These are phyloP conservation scores for Verbascum thapsus DNA, from an alignment of 257 asterid genomes.

Conservation along the genomic window DNA sequence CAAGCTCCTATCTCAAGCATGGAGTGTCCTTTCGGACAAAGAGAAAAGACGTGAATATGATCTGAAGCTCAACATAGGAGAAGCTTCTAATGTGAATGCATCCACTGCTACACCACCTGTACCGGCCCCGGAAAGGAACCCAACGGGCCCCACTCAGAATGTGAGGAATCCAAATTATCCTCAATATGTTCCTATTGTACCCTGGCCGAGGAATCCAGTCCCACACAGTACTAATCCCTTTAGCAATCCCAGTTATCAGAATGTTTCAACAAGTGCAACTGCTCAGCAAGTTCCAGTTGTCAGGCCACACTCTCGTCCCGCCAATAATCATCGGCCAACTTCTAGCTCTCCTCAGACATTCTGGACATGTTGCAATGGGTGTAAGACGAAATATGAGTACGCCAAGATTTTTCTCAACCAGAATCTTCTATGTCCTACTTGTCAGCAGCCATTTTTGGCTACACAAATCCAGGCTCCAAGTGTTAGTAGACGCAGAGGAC, in stretches of 20 bases:
- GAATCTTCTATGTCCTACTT: constrained; percentile 48
- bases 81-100: constrained; percentile 21
- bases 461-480: constrained; percentile 42
- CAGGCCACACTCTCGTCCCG: constrained; percentile 18
- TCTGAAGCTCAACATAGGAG: constrained; percentile 30
- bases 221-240: no score
- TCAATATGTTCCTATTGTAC: constrained; percentile 4
- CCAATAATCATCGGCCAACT: constrained; percentile 22
- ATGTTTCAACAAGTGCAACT: no score
- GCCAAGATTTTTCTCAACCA: constrained; percentile 37
- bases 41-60: constrained; percentile 46
- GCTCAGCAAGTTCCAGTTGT: constrained; percentile 12
- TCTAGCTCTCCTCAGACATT: constrained; percentile 42
- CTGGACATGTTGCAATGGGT: constrained; percentile 61
- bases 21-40: constrained; percentile 58
- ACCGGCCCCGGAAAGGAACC: constrained; percentile 30
- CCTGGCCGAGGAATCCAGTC: constrained; percentile 14
- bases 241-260: no score
- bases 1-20: constrained; percentile 55
- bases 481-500: constrained; percentile 14
- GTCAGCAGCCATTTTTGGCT: constrained; percentile 55
- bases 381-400: constrained; percentile 45
- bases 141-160: constrained; percentile 20
- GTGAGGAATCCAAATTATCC: constrained; percentile 15
- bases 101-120: constrained; percentile 12